Conservation (phyloP, 1,139 yeast genomes). For the Pichia sp. region DNA sequence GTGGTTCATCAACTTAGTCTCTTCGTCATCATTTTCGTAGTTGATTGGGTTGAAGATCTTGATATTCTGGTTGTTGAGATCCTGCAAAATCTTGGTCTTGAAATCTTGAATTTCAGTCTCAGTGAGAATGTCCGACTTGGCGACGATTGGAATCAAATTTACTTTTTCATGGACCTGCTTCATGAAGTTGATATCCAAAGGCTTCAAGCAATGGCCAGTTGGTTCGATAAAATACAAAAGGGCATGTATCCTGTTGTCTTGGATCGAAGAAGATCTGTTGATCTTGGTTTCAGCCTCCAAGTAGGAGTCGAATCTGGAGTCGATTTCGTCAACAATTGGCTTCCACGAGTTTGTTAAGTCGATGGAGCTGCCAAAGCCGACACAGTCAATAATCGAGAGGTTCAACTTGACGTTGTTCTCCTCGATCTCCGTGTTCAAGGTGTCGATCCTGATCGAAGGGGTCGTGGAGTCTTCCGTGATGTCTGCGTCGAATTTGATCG, state of each 20-base stretch:
- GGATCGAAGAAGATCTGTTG: constrained; percentile 54
- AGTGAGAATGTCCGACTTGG: constrained; percentile 90
- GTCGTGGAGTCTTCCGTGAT: constrained; percentile 24
- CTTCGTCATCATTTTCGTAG: constrained; percentile 85
- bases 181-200: constrained; percentile 88
- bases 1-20: constrained; percentile 60
- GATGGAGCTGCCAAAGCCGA: constrained; percentile 91
- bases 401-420: constrained; percentile 91
- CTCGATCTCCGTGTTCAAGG: constrained; percentile 70
- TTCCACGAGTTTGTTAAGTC: constrained; percentile 89
- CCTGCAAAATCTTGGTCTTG: constrained; percentile 72
- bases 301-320: constrained; percentile 77
- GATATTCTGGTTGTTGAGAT: constrained; percentile 71
- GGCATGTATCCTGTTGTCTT: constrained; percentile 85
- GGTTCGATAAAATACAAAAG: constrained; percentile 91
- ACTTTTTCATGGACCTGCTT: constrained; percentile 86
- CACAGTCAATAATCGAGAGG: constrained; percentile 82
- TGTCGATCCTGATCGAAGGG: constrained; percentile 57
- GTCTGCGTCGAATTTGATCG: constrained; percentile 23
- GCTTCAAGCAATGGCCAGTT: constrained; percentile 88
- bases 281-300: constrained; percentile 88
- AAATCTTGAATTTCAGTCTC: constrained; percentile 78
- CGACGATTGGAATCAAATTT: constrained; percentile 89
- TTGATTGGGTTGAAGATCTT: constrained; percentile 74
- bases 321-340: constrained; percentile 89